Percentiles rank a stretch among this genome's conserved stretches.
Evolutionary conservation across 164 flowering plant species (phyloP).

Genomic region (Magnolia changhungtana): DNA sequence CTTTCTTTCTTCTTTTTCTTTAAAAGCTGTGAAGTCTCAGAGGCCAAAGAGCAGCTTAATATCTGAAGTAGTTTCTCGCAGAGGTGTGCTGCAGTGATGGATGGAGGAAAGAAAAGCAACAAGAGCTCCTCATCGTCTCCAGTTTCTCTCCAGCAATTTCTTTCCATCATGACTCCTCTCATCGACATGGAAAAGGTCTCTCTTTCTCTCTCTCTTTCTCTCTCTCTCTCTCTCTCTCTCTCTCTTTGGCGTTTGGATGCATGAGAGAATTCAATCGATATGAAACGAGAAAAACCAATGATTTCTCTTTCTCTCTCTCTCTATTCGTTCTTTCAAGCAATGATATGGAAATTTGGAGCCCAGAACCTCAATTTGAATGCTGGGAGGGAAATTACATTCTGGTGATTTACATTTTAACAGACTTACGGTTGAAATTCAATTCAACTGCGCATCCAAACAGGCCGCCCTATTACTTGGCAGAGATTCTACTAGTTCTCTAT

Average conservation of each 20-base stretch:
- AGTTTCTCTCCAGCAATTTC: constrained; percentile 69
- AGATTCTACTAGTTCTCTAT: no score
- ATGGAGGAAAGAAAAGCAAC: constrained; percentile 31
- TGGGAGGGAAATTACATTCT: not conserved
- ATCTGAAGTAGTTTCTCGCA: no score
- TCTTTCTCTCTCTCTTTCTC: not conserved
- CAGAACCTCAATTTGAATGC: not conserved
- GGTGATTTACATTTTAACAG: no score
- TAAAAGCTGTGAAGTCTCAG: no score
- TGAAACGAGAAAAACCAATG: not conserved
- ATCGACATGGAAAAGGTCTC: constrained; percentile 82
- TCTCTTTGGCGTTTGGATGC: not conserved
- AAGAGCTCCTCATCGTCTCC: constrained; percentile 33
- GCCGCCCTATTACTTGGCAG: no score
- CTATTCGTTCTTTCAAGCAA: not conserved
- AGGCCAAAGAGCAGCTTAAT: no score
- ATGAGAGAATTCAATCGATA: not conserved
- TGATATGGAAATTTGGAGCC: no score
- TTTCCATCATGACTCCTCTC: constrained; percentile 69
- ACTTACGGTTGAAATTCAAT: no score
- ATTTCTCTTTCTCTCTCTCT: not conserved
- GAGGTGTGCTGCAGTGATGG: constrained; percentile 27
- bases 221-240: no score
- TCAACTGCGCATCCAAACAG: no score
- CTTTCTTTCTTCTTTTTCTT: no score